Evolutionary conservation across 1,284 basidiomycete species (phyloP), one percentile per base, ranked within the genome.

Genomic region (Cryptococcus depauperatus): DNA sequence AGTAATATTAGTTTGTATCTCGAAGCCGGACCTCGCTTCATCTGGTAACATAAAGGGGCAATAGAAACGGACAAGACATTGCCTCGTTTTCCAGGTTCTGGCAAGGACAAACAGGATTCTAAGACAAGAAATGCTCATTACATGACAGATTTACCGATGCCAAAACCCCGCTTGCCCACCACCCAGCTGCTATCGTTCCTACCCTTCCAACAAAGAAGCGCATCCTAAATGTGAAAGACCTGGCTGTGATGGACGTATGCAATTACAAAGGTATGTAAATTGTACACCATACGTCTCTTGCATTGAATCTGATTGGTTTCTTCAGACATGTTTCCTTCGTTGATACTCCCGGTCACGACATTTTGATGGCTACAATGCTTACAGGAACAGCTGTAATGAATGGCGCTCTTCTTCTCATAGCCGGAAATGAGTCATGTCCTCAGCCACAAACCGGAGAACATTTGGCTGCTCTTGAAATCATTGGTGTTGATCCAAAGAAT

Each of bases 371-470:
- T 48, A 98, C 93, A 58, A 98, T 98, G 95, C 78, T 98, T 62
- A 97, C 97, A 79, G 93, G 93, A 73, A 93, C 93, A 33, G 95
- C 95, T 21, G 93, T 98, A 77, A 92, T 98, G 93, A 92, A 97
- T 73, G 93, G 93, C 50, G 93, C 93, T 14, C 75, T 98, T 1
- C 79, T 98, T 0, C 81, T 98, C 40, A 83, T 97, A 51, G 93
- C 93, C 22, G 93, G 87, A 43, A 98, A 98, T 74, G 93, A 98
- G 76, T 87, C 90, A 8, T 98, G 93, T 73, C 93, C 93, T 1
- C 95, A 98, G 69, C 95, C 95, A 1, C 95, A 98, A 74, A 98
- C 95, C 13, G 91, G 87, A 14, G 95, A 98, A 73, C 95, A 98
- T 77, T 74, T 98, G 48, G 95, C 95, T 26, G 93, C 95, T 4